A percentile compares a stretch with the other conserved stretches of the same genome.
phyloP scores from a whole-genome alignment of 345 rosid species.

The Lumnitzera racemosa region DNA sequence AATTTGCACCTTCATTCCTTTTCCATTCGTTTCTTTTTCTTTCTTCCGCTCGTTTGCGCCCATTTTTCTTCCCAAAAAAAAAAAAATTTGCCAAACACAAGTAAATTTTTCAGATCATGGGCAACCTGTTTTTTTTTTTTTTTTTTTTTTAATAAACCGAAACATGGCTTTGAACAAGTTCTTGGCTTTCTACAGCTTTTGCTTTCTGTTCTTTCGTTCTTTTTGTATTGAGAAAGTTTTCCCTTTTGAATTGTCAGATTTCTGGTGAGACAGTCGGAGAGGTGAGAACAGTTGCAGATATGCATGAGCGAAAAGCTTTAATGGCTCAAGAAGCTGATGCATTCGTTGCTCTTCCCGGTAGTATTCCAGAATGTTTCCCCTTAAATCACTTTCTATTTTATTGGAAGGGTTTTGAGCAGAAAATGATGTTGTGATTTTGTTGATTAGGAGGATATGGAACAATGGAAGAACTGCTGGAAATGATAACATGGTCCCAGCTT shows the following conservation, averaged over 20 bases:
- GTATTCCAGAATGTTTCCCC: slow-evolving; percentile 1
- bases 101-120: too few relatives aligned
- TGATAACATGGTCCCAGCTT: slow-evolving; percentile 98
- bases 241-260: slow-evolving; percentile 37
- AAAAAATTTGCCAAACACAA: too few relatives aligned
- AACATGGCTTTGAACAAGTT: too few relatives aligned
- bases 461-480: slow-evolving; percentile 92
- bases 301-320: slow-evolving; percentile 95
- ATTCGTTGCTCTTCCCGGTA: slow-evolving; percentile 95
- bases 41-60: too few relatives aligned
- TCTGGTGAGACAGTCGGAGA: slow-evolving; percentile 88
- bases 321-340: slow-evolving; percentile 98
- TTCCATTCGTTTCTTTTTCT: too few relatives aligned
- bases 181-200: too few relatives aligned
- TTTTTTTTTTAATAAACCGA: too few relatives aligned
- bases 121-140: too few relatives aligned
- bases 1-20: too few relatives aligned
- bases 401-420: not conserved
- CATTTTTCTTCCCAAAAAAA: too few relatives aligned
- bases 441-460: slow-evolving; percentile 92
- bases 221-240: slow-evolving; percentile 6
- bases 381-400: slow-evolving; percentile 5
- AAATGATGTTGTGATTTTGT: not conserved
- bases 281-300: slow-evolving; percentile 71
- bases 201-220: too few relatives aligned